Base-by-base conservation (phyloP, 352 stramenopile genomes). In the Phytophthora cactorum region DNA sequence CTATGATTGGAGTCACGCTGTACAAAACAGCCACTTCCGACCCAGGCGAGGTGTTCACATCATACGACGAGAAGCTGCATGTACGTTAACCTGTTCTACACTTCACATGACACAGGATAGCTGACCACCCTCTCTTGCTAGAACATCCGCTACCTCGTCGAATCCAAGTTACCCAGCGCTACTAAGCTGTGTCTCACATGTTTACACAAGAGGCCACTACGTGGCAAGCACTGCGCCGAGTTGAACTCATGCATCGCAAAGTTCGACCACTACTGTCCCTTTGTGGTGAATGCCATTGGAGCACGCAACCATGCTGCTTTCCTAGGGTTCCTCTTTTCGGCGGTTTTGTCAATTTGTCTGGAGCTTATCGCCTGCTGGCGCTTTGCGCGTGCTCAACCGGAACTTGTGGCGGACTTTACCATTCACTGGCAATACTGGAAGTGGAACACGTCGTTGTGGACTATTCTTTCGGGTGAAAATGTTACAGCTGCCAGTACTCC, bases 261-360 rank as follows among this genome's bases (percentile, higher is more conserved):
- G 64, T 96, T 93, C 53, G 88, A 96, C 59, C 88, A 96, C 65
- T 93, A 94, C 58, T 96, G 88, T 25, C 88, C 88, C 10, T 96
- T 93, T 58, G 86, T 92, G 36, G 88, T 92, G 45, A 99, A 96
- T 81, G 98, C 95, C 60, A 92, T 99, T 51, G 97, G 96, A 10
- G 82, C 91, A 38, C 79, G 90, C 32, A 99, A 99, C 82, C 95
- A 99, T 79, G 68, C 82, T 44, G 92, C 80, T 49, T 99, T 99
- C 70, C 77, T 98, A 38, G 68, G 83, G 4, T 99, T 99, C 77
- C 75, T 99, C 32, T 68, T 91, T 49, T 91, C 77, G 27, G 78
- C 81, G 15, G 86, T 91, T 12, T 15, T 80, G 9, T 82, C 75
- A 3, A 92, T 94, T 58, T 65, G 52, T 25, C 45, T 91, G 38